Conservation (phyloP, 2,329 filamentous ascomycete genomes). For the Fusarium sambucinum region DNA sequence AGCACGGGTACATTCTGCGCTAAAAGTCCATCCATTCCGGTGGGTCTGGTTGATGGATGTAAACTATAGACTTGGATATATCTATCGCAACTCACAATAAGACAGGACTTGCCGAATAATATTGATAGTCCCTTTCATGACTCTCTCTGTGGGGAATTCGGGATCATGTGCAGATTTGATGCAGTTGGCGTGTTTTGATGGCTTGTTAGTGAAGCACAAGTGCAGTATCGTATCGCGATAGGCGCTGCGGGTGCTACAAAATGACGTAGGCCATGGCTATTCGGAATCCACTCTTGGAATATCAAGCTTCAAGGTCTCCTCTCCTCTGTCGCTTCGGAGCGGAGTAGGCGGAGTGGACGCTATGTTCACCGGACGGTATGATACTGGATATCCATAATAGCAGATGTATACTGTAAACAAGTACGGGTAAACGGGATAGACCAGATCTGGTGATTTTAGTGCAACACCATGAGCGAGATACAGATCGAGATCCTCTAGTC, state of each 20-base stretch:
- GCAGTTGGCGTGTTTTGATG: constrained; percentile 9
- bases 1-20: constrained; percentile 18
- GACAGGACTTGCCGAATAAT: not conserved
- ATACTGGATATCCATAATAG: not conserved
- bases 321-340: constrained; percentile 10
- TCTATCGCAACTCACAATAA: constrained; percentile 1
- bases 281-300: constrained; percentile 23
- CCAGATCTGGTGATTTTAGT: not conserved
- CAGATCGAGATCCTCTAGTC: constrained; percentile 30
- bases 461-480: not conserved
- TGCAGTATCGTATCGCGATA: constrained; percentile 38
- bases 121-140: constrained; percentile 24
- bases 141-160: constrained; percentile 24
- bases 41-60: not conserved
- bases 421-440: not conserved
- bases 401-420: not conserved
- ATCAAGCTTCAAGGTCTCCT: constrained; percentile 25
- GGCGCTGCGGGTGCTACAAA: constrained; percentile 37
- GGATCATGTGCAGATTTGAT: constrained; percentile 35
- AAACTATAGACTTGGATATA: not conserved
- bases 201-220: constrained; percentile 24
- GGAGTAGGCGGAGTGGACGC: constrained; percentile 9
- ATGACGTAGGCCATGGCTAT: constrained; percentile 45
- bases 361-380: constrained; percentile 6
- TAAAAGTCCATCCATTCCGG: constrained; percentile 20